Base-by-base conservation (phyloP, 345 rosid species). In the Syzygium grande region DNA sequence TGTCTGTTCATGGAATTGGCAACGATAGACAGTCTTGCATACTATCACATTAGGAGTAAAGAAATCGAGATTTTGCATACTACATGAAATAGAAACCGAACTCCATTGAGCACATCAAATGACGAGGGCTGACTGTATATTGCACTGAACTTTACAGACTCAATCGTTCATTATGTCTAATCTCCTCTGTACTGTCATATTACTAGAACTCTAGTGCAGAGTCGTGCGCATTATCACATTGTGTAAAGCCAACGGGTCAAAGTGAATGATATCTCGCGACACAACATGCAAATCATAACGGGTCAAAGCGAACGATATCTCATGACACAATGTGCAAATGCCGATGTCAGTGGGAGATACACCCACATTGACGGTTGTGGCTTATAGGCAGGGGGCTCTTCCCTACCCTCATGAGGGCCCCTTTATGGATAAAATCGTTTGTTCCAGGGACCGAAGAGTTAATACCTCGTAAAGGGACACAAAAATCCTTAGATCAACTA, bases 341-440 rank as follows among this genome's bases (percentile, higher is more conserved):
- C 30, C 30, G 3, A 0, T 4, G 5, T 14, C 73, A n/a, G 34
- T 0, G 30, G 17, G 46, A 43, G 46, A 43, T 43, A 43, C 68
- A 4, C 17, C 34, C 9, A 27, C 15, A n/a, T 61, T 5, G 34
- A 5, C 16, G 2, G 56, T 27, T 0, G 5, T 59, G 15, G 30
- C 65, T 59, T 11, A 0, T 59, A 59, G 27, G 65, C 3, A 25
- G 65, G 65, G 65, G 65, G 65, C 30, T 59, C 30, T 0, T 0
- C 65, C 1, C 27, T 56, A 9, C 10, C 5, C 61, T 22, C 25
- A 56, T 12, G 61, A 23, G 61, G n/a, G 61, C n/a, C 61, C 6
- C 9, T 0, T 0, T 56, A 5, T 22, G 14, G 1, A 56, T 56
- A 0, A 56, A 56, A 0, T 56, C 6, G n/a, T 0, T 27, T 22